phyloP scores from a whole-genome alignment of 129 eudicot species.

The Flaveria ramosissima region DNA sequence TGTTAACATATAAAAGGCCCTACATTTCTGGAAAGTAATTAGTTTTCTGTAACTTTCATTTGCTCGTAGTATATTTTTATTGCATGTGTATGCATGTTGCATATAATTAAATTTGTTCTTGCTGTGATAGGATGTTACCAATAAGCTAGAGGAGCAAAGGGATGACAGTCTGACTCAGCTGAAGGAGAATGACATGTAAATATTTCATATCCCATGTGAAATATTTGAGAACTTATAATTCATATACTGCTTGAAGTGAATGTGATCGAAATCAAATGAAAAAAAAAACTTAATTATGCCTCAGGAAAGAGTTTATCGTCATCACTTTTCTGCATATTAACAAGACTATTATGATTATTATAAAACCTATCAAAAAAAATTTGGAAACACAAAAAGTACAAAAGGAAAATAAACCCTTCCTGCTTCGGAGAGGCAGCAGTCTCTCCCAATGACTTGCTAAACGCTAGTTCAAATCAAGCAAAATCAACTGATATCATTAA shows the following conservation, averaged over 20 bases:
- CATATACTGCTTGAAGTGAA: background rate
- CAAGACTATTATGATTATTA: no score
- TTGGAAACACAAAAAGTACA: no score
- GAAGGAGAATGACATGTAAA: conserved; percentile 90
- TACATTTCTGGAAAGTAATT: background rate
- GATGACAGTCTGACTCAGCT: conserved; percentile 83
- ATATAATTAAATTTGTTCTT: conserved; percentile 2
- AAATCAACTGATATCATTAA: no score
- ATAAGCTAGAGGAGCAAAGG: conserved; percentile 91
- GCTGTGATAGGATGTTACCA: conserved; percentile 72
- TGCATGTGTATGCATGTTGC: conserved; percentile 15
- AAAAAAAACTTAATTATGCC: background rate
- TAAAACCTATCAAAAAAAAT: no score
- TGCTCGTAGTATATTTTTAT: background rate
- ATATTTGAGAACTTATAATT: background rate
- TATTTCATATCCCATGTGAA: conserved; percentile 12
- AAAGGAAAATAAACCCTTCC: no score
- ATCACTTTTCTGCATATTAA: conserved; percentile 16
- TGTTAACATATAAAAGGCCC: conserved; percentile 7
- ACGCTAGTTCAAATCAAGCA: no score
- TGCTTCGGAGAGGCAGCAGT: no score
- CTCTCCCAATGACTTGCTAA: no score
- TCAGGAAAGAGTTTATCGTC: background rate
- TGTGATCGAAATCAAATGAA: conserved; percentile 6
- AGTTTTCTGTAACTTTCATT: background rate